Evolutionary conservation across 306 rosid genomes (phyloP), one percentile per base, ranked within the genome.

Genomic region (peach (Prunus persica)): DNA sequence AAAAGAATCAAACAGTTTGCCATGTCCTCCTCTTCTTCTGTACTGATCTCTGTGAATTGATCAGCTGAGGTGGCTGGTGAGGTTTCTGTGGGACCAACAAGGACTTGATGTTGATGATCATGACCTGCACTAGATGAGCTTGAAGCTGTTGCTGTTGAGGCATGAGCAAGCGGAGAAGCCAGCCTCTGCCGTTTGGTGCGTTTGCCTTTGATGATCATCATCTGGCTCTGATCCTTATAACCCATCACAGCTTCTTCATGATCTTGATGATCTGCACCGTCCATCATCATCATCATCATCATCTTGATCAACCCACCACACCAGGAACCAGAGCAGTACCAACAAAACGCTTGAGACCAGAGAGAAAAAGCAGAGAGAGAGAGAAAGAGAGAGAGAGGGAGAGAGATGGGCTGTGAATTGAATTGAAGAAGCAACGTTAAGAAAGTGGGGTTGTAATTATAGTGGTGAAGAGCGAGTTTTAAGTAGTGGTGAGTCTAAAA

Each of bases 1-100:
- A 93, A 71, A n/a, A 91, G 91, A 55, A 93, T 93, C 78, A 91
- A 83, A 79, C 96, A 93, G 67, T 93, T 84, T 0, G 97, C 98
- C 91, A 91, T 84, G 88, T 91, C 91, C 43, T 84, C 96, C 43
- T 91, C 89, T 27, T 91, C 89, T 46, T 77, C 75, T 5, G 76
- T 49, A 2, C 71, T 75, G n/a, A 58, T 77, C 18, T 68, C 81
- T 6, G 77, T 55, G 19, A 70, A 22, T 50, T 49, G 67, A 45
- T 86, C 81, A 47, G 79, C 41, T 2, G 86, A 75, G 55, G 76
- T 75, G 65, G 81, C 30, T 0, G 80, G 24, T 0, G 90, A 74
- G 30, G 84, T 61, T 38, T 5, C 58, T 24, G 32, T 60, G 18
- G 67, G 45, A 62, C 67, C 67, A 28, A 24, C 65, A 58, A 58